Percentiles rank a stretch among this genome's conserved stretches.
These are phyloP conservation scores for Thelonectria olida DNA, from an alignment of 2,329 filamentous ascomycete genomes.

Conservation along the genomic window DNA sequence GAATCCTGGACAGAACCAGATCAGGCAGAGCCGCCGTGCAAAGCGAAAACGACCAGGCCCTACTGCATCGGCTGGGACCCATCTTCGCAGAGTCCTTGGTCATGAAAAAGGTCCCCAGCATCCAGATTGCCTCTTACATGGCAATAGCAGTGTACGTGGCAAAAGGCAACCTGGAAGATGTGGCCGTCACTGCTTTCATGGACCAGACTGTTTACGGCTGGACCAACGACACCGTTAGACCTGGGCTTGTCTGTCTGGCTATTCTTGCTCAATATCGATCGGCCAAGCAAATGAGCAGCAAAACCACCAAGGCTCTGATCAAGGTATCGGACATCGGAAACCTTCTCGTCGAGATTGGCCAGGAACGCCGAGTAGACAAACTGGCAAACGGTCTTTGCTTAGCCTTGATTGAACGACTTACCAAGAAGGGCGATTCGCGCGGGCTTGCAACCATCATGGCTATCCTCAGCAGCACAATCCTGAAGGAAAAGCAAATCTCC, in stretches of 20 bases:
- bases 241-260: constrained; percentile 81
- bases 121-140: constrained; percentile 92
- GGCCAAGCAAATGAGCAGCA: constrained; percentile 72
- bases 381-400: constrained; percentile 77
- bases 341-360: constrained; percentile 68
- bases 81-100: constrained; percentile 81
- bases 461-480: constrained; percentile 66
- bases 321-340: constrained; percentile 69
- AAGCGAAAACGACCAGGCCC: constrained; percentile 80
- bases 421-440: constrained; percentile 66
- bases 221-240: constrained; percentile 75
- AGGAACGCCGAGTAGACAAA: constrained; percentile 74
- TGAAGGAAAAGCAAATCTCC: constrained; percentile 70
- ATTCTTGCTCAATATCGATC: constrained; percentile 84
- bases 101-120: constrained; percentile 77
- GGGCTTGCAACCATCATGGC: constrained; percentile 68
- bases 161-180: constrained; percentile 82
- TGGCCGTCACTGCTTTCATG: constrained; percentile 86
- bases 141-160: constrained; percentile 85
- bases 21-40: constrained; percentile 82
- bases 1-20: constrained; percentile 79
- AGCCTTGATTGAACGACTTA: constrained; percentile 68
- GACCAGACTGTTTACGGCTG: constrained; percentile 84
- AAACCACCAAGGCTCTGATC: constrained; percentile 74
- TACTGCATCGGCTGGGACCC: constrained; percentile 73